Percentiles rank a stretch among this genome's conserved stretches.
These are phyloP conservation scores for Blastobotrys proliferans DNA, from an alignment of 1,139 yeast species.

Conservation along the genomic window DNA sequence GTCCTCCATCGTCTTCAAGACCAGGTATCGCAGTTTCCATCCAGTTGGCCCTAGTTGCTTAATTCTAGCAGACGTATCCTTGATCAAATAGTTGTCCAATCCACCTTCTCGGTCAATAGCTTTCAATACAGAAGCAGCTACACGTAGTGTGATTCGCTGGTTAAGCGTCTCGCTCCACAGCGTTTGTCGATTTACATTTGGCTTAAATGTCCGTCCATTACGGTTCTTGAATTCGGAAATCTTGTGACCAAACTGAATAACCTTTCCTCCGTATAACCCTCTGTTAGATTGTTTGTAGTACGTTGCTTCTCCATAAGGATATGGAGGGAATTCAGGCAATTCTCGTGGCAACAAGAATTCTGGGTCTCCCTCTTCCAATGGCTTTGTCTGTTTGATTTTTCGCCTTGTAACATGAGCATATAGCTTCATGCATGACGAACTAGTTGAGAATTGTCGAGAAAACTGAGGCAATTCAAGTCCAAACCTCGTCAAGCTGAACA, in stretches of 20 bases:
- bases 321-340: slow-evolving; percentile 54
- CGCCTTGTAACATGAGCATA: slow-evolving; percentile 35
- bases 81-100: slow-evolving; percentile 76
- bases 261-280: slow-evolving; percentile 88
- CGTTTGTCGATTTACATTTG: slow-evolving; percentile 69
- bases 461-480: no score
- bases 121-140: slow-evolving; percentile 77
- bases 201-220: slow-evolving; percentile 71
- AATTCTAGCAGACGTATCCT: slow-evolving; percentile 82
- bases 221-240: slow-evolving; percentile 76
- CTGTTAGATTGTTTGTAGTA: slow-evolving; percentile 79
- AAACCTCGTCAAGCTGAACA: no score
- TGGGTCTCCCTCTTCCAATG: slow-evolving; percentile 34
- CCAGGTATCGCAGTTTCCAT: slow-evolving; percentile 79
- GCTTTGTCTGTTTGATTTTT: slow-evolving; percentile 26
- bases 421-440: slow-evolving; percentile 15
- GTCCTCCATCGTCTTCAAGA: slow-evolving; percentile 44
- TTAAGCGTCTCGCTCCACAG: slow-evolving; percentile 82
- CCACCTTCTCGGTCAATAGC: slow-evolving; percentile 94
- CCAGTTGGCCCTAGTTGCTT: slow-evolving; percentile 91
- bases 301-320: slow-evolving; percentile 75
- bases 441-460: slow-evolving; percentile 20
- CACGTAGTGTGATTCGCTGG: slow-evolving; percentile 50
- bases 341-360: slow-evolving; percentile 26
- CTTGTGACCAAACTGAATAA: slow-evolving; percentile 70